A percentile compares a stretch with the other conserved stretches of the same genome.
phyloP scores from a whole-genome alignment of 2,329 filamentous ascomycete genomes.

The Mollisiaceae sp. region DNA sequence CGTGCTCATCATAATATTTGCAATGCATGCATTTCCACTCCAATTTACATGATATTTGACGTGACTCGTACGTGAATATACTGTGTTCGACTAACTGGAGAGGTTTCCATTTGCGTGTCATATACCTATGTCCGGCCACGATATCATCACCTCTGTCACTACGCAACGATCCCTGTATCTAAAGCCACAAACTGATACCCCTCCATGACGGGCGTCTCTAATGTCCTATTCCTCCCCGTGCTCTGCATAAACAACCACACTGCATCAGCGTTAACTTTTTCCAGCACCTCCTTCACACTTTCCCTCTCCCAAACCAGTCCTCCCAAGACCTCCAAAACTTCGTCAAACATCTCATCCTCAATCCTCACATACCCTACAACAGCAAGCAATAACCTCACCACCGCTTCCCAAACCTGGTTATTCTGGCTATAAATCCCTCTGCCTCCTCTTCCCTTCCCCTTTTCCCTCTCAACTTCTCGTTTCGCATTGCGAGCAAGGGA shows the following conservation, averaged over 20 bases:
- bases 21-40: constrained; percentile 11
- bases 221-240: constrained; percentile 39
- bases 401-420: constrained; percentile 67
- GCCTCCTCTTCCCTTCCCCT: constrained; percentile 41
- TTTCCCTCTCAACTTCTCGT: constrained; percentile 48
- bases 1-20: constrained; percentile 9
- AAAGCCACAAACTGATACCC: constrained; percentile 44
- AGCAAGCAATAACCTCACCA: constrained; percentile 61
- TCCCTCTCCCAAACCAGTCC: constrained; percentile 52
- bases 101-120: background rate
- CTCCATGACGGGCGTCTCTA: constrained; percentile 49
- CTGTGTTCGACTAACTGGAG: background rate
- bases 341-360: constrained; percentile 73
- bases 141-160: too few species aligned
- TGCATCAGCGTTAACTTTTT: constrained; percentile 72
- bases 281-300: constrained; percentile 62
- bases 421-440: constrained; percentile 66
- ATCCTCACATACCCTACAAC: constrained; percentile 68
- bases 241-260: constrained; percentile 68
- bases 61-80: background rate
- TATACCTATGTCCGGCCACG: background rate
- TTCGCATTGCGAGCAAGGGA: constrained; percentile 52
- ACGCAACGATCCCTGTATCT: background rate
- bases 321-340: constrained; percentile 67
- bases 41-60: background rate